Base-by-base conservation (phyloP, 2,329 filamentous ascomycete species). In the Nigrospora oryzae region DNA sequence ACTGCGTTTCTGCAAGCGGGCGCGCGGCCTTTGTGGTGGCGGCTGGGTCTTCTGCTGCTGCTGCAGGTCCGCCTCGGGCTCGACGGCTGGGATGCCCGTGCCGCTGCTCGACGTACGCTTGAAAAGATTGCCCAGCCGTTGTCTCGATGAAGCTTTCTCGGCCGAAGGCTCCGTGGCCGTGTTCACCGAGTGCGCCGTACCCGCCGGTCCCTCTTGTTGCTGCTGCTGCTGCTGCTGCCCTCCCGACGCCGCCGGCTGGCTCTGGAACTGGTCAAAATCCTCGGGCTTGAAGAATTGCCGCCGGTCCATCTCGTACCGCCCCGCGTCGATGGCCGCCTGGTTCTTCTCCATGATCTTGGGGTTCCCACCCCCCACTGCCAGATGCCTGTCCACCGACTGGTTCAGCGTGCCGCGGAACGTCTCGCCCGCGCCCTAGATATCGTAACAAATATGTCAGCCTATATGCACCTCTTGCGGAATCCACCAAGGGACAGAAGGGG, bases 361-460 rank as follows among this genome's bases (percentile, higher is more conserved):
- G 11, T 46, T 38, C 17, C 13, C 43, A 10, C 46, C 43, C 44
- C 40, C 33, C 5, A 36, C n/a, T 2, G 39, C 15, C 8, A 48
- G 43, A n/a, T 45, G 52, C 33, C 45, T 44, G 47, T 56, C 54
- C 38, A 56, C 49, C 11, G 50, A 43, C 7, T 44, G 43, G 43
- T 56, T 56, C 42, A 56, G 44, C 11, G 54, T 56, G 12, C 54
- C 54, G 7, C 54, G 54, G 17, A 56, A 48, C 14, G 51, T 54
- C 43, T 56, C 54, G 14, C 50, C 49, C 14, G 52, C 54, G 37
- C 54, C 54, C 54, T 56, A 34, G 31, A 15, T 11, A 17, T 6
- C 15, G 10, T 7, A 4, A 4, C 23, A 28, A 28, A 4, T 28
- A 28, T 10, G 23, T 28, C 8, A 44, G 36, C 48, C 19, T 14